Conservation (phyloP, 805 yeast species). For the Saccharomycopsis oosterbeekiorum region DNA sequence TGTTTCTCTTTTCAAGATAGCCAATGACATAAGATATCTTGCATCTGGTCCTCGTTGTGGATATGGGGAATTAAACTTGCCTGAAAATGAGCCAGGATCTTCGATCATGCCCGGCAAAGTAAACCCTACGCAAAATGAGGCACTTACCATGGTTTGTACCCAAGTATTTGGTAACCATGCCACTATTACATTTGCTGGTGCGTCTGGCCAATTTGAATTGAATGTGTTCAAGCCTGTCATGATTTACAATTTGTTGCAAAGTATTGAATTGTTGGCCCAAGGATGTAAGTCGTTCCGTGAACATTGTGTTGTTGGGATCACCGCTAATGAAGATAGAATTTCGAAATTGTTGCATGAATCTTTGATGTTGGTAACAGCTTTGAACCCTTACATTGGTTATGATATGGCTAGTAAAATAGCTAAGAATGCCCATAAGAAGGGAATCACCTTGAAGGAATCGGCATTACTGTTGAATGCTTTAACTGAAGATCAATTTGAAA, state of each 20-base stretch:
- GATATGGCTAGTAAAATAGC: constrained; percentile 97
- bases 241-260: constrained; percentile 80
- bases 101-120: constrained; percentile 99
- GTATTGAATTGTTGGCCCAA: constrained; percentile 82
- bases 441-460: constrained; percentile 86
- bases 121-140: constrained; percentile 98
- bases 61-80: constrained; percentile 88
- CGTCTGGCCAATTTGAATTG: constrained; percentile 96
- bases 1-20: constrained; percentile 86
- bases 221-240: constrained; percentile 96
- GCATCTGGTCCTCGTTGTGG: constrained; percentile 99
- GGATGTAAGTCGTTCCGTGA: constrained; percentile 82
- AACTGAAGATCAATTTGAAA: constrained; percentile 76
- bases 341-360: constrained; percentile 84
- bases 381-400: constrained; percentile 97
- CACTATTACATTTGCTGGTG: constrained; percentile 93
- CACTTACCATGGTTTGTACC: constrained; percentile 94
- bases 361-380: constrained; percentile 94
- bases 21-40: constrained; percentile 94
- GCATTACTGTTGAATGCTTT: constrained; percentile 86
- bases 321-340: constrained; percentile 81
- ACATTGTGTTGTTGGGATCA: constrained; percentile 90
- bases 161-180: constrained; percentile 97
- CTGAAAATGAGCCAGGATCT: constrained; percentile 98
- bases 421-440: constrained; percentile 96